Evolutionary conservation across 208 protist genomes (phyloP).

Genomic region (Kentomonas sorsogonicus): DNA sequence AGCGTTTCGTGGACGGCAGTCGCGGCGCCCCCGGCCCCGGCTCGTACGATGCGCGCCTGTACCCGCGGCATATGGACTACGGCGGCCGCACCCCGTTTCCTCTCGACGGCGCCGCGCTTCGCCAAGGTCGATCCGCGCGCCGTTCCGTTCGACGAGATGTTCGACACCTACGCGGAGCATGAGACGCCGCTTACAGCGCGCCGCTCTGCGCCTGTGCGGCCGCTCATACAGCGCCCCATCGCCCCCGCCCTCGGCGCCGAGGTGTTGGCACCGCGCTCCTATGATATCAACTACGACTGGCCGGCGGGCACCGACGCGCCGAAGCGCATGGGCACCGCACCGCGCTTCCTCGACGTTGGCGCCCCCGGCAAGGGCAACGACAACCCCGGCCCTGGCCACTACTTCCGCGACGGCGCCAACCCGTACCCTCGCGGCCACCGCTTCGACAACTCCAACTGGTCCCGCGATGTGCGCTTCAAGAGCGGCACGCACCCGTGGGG

Average conservation of each 20-base stretch:
- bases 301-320: conserved; percentile 33
- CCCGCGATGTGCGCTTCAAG: conserved; percentile 61
- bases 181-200: too few relatives aligned
- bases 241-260: conserved; percentile 18
- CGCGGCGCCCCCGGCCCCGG: conserved; percentile 52
- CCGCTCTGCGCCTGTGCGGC: conserved; percentile 4
- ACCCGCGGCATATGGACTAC: conserved; percentile 29
- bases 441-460: conserved; percentile 39
- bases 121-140: conserved; percentile 14
- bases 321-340: conserved; percentile 46
- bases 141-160: conserved; percentile 17
- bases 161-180: too few relatives aligned
- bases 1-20: conserved; percentile 28
- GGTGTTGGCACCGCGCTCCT: conserved; percentile 21
- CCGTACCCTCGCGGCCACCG: neutral
- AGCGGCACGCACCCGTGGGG: conserved; percentile 9
- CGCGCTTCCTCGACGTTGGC: conserved; percentile 15
- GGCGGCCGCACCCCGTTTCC: conserved; percentile 55
- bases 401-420: conserved; percentile 20
- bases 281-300: conserved; percentile 71
- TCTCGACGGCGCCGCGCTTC: conserved; percentile 58
- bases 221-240: conserved; percentile 28
- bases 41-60: conserved; percentile 31
- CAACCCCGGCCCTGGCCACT: conserved; percentile 46
- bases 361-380: neutral